A percentile compares a stretch with the other conserved stretches of the same genome.
These are phyloP conservation scores for Leishmania gerbilli DNA, from an alignment of 208 protist genomes.

Conservation along the genomic window DNA sequence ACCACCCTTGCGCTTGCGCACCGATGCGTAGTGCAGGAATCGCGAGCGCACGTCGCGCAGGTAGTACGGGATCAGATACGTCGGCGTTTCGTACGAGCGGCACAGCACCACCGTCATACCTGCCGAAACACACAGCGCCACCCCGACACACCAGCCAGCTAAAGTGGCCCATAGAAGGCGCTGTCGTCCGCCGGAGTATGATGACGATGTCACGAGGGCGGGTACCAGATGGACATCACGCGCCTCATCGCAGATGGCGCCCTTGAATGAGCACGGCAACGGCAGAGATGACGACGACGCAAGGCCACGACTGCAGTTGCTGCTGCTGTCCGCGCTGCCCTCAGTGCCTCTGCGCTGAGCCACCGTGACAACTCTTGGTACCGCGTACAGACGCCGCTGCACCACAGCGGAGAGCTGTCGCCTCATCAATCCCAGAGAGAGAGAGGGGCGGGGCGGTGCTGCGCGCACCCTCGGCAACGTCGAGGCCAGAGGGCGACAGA, in stretches of 20 bases:
- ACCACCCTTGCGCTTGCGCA: slow-evolving; percentile 54
- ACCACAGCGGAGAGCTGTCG: background rate
- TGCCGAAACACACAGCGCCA: slow-evolving; percentile 15
- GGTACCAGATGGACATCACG: background rate
- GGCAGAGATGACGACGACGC: background rate
- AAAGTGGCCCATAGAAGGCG: slow-evolving; percentile 17
- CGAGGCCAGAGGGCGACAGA: background rate
- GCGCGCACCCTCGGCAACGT: background rate
- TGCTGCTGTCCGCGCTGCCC: background rate
- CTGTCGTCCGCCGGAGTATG: background rate
- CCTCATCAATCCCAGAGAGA: background rate
- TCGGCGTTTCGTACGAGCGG: slow-evolving; percentile 73
- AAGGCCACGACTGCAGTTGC: background rate
- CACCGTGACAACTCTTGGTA: background rate
- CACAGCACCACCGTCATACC: slow-evolving; percentile 45
- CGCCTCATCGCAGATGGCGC: background rate
- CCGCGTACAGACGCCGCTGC: background rate
- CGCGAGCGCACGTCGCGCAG: slow-evolving; percentile 75
- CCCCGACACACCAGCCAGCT: slow-evolving; percentile 28
- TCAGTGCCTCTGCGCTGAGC: background rate
- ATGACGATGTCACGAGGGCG: background rate
- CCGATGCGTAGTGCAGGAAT: slow-evolving; percentile 88
- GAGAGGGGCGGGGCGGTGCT: background rate
- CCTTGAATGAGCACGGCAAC: background rate
- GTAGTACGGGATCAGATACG: slow-evolving; percentile 91